Evolutionary conservation across 169 alveolate genomes (phyloP), one percentile per base, ranked within the genome.

Genomic region (Plasmodium cynomolgi): DNA sequence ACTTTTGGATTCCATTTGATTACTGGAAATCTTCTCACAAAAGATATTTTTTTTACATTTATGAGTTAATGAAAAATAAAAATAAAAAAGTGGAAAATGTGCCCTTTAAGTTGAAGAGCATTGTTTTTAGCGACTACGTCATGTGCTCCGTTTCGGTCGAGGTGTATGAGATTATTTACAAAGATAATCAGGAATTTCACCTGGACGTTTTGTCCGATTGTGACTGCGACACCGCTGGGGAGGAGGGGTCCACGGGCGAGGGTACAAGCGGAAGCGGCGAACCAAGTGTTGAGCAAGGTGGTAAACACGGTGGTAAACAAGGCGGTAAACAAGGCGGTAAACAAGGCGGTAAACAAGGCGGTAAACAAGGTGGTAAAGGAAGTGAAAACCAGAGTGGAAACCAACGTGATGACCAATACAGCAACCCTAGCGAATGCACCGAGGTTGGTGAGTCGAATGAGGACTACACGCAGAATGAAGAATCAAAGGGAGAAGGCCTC

Each of bases 21-120:
- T 91, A 91, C 62, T 91, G 95, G 95, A 91, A 91, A 37, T 33
- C 95, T 44, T 91, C 95, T 1, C 95, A 91, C 68, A 91, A 91
- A 82, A 81, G 95, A 91, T 91, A 91, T 56, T 91, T 91, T 91
- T 54, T 73, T 72, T 91, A 91, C 77, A 47, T 91, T 29, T 71
- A 83, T 91, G 95, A 91, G 13, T 54, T 91, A 91, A 83, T 91
- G 41, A 91, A 91, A 73, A 81, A 91, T 91, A 91, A 91, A 82
- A 81, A 91, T 73, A 91, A 91, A 29, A 81, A 83, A 54, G 50
- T 83, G 17, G 85, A 91, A 91, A 91, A 91, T 56, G 83, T 17
- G 34, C 71, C 95, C 15, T 91, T 81, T 44, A 91, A 82, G 58
- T 81, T 91, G 77, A 91, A 91, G 44, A 82, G 92, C 71, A 91